Evolutionary conservation across 176 grass and related monocot species (phyloP), one percentile per base, ranked within the genome.

Genomic region (Eleusine coracana): DNA sequence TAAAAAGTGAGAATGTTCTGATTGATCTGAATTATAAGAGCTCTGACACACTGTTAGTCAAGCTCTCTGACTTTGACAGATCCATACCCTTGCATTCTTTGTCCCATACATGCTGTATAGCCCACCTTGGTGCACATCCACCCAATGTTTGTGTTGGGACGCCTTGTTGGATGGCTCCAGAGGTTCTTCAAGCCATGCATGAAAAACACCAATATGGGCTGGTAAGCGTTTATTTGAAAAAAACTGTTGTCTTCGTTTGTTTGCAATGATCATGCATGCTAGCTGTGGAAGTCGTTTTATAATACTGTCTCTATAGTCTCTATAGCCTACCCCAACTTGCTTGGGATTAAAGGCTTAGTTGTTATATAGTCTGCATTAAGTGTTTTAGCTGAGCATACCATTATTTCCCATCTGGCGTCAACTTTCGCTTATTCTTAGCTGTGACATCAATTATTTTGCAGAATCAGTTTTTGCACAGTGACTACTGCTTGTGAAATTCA

Each of bases 131-230:
- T 25, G 76, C 90, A 77, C 86, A 93, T 88, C 93, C 93, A 54
- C 91, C 96, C n/a, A 82, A 94, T 91, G 85, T 93, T 88, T 99
- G 96, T 85, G 85, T 99, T 66, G 96, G 96, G 51, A 99, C 96
- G 34, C 93, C 93, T 18, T 82, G 85, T 75, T 99, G 93, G 93
- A 99, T 99, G 96, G 93, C 96, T 80, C 93, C 96, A 38, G 96
- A 99, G 66, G 87, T 99, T 51, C 50, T 99, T 82, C 76, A 86
- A 39, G 89, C 96, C 82, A 90, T 95, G 91, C 82, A 90, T 71
- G 82, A 83, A 27, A 91, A 84, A 83, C 86, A 83, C 31, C 88
- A 78, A 46, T 99, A 99, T 88, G 96, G 96, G 7, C 77, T 99
- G 89, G 96, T 99, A 95, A 86, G 76, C 34, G 34, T 76, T 71